phyloP scores from a whole-genome alignment of 2,329 filamentous ascomycete genomes.

The Dichotomopilus funicola region DNA sequence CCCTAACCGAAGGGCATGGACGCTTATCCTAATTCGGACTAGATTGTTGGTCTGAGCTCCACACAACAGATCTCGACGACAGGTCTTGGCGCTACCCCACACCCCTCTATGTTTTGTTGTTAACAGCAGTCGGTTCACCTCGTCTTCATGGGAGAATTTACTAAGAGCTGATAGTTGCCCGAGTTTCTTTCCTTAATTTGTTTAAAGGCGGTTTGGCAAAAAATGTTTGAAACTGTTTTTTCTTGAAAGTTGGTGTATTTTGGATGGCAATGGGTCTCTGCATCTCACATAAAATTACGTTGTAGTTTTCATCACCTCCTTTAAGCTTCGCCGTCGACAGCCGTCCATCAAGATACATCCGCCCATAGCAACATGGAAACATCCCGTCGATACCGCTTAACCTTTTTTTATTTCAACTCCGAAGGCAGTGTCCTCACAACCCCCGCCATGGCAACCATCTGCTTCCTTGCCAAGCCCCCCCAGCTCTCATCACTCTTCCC shows the following conservation, averaged over 20 bases:
- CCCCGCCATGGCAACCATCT: slow-evolving; percentile 18
- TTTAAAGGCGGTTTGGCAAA: too few relatives aligned
- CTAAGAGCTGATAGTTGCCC: too few relatives aligned
- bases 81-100: slow-evolving; percentile 11
- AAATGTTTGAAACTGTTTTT: too few relatives aligned
- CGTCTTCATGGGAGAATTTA: neutral
- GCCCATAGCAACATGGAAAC: neutral
- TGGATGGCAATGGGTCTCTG: too few relatives aligned
- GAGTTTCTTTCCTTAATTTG: too few relatives aligned
- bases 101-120: neutral
- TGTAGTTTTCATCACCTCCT: too few relatives aligned
- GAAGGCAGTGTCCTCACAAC: slow-evolving; percentile 12
- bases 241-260: too few relatives aligned
- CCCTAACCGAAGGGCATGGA: slow-evolving; percentile 20
- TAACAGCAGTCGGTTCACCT: neutral
- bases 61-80: neutral
- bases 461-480: slow-evolving; percentile 16
- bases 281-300: too few relatives aligned
- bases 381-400: neutral
- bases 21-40: slow-evolving; percentile 12
- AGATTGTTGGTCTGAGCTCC: slow-evolving; percentile 12
- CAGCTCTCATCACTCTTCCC: slow-evolving; percentile 13
- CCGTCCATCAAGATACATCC: too few relatives aligned
- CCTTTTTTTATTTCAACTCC: neutral
- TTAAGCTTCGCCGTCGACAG: too few relatives aligned